A percentile compares a stretch with the other conserved stretches of the same genome.
These are phyloP conservation scores for Metschnikowia similis DNA, from an alignment of 805 yeast genomes.

Conservation along the genomic window DNA sequence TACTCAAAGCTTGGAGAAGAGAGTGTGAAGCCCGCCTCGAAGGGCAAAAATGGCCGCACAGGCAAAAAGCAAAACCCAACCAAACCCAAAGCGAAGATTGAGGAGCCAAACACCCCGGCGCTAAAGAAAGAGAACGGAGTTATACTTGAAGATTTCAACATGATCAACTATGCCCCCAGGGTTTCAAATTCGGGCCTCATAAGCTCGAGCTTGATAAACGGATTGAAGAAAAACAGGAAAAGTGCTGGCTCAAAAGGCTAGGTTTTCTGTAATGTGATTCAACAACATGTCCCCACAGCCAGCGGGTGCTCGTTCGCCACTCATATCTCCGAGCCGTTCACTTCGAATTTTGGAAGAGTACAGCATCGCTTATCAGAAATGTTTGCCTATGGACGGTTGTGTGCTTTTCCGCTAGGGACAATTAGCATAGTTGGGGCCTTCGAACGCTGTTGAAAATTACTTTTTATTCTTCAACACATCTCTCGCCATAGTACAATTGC, in stretches of 20 bases:
- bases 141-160: conserved; percentile 14
- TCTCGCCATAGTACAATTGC: neutral
- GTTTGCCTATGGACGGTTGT: too few relatives aligned
- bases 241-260: neutral
- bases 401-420: too few relatives aligned
- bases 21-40: neutral
- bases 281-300: neutral
- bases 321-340: too few relatives aligned
- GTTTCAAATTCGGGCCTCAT: conserved; percentile 8
- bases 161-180: conserved; percentile 16
- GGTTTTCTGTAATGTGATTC: neutral
- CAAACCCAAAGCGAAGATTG: neutral
- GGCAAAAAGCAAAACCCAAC: neutral
- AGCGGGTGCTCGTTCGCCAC: too few relatives aligned
- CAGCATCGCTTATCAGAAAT: too few relatives aligned
- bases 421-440: neutral
- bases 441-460: neutral
- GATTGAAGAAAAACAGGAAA: conserved; percentile 1
- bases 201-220: conserved; percentile 6
- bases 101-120: neutral
- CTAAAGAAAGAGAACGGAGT: conserved; percentile 8
- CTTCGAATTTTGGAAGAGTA: too few relatives aligned
- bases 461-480: neutral
- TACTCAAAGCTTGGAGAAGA: conserved; percentile 7
- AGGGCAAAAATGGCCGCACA: neutral